phyloP scores from a whole-genome alignment of 1,139 yeast genomes.

The Taphrina communis region DNA sequence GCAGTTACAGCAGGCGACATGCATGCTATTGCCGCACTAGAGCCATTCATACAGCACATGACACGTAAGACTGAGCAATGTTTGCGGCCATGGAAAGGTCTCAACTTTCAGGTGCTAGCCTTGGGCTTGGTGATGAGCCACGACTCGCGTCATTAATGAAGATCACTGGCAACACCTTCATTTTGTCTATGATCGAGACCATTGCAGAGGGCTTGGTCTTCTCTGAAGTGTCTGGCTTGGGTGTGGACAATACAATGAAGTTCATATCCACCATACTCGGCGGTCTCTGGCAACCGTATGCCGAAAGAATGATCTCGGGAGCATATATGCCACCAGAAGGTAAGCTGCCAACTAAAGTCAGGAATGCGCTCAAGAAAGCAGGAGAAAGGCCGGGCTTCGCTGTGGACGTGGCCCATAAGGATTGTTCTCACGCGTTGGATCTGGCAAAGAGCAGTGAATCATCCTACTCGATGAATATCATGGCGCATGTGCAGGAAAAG shows the following conservation, averaged over 20 bases:
- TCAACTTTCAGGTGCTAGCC: conserved; percentile 40
- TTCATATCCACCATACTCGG: conserved; percentile 45
- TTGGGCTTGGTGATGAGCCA: conserved; percentile 48
- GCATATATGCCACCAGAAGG: conserved; percentile 42
- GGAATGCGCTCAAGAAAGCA: neutral
- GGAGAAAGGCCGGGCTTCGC: conserved; percentile 47
- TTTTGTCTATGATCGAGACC: conserved; percentile 49
- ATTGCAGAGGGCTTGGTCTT: conserved; percentile 49
- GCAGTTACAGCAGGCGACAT: conserved; percentile 49
- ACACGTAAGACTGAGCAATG: conserved; percentile 11
- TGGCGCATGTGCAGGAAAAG: conserved; percentile 27
- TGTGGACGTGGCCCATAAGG: conserved; percentile 49
- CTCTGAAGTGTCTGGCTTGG: conserved; percentile 49
- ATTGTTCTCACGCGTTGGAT: conserved; percentile 45
- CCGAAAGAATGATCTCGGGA: conserved; percentile 45
- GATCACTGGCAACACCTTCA: conserved; percentile 50
- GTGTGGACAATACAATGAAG: conserved; percentile 44
- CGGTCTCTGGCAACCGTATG: conserved; percentile 44
- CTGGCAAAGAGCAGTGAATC: conserved; percentile 24
- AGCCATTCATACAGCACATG: conserved; percentile 45
- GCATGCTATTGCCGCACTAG: conserved; percentile 45
- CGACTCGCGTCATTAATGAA: conserved; percentile 48
- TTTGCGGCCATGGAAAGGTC: neutral
- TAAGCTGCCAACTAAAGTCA: neutral
- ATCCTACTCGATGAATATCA: conserved; percentile 10